Evolutionary conservation across 345 rosid genomes (phyloP), one percentile per base, ranked within the genome.

Genomic region (Gossypium turneri): DNA sequence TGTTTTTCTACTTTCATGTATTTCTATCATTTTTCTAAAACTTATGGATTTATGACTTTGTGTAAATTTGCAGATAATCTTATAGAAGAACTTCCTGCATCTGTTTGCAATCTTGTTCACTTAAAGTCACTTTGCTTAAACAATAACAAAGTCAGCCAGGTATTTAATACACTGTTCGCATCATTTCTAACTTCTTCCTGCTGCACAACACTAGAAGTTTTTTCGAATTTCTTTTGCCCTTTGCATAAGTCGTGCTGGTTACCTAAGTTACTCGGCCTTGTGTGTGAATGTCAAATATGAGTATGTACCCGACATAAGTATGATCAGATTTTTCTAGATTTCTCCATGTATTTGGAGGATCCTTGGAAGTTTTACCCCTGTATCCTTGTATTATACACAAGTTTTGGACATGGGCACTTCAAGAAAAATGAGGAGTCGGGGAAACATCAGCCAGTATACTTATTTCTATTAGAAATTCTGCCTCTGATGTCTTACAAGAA

Each of bases 61-160:
- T 72, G 69, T 77, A 79, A 80, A 47, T 84, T 85, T 84, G 85
- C 94, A 94, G 98, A 89, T 84, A 94, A 94, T 81, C 80, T 73
- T 58, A 79, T 94, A n/a, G 92, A 92, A 77, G 95, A 86, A 68
- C 89, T 94, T 56, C 97, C 98, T 25, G 84, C 86, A 61, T 90
- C 98, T 57, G 82, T 92, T 73, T 88, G 97, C 87, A 90, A 85
- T 85, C 91, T 94, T 62, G 44, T 78, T 77, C 97, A 92, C 73
- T 75, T 94, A 76, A 94, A 94, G 82, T 92, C 90, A 2, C 89
- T 92, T 59, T 85, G 87, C 83, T 82, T 92, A 65, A 83, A 92
- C 87, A 85, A 88, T 75, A 94, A 94, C 74, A 82, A 79, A 60
- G 81, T 94, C 75, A 88, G 82, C 79, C 88, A 90, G 98, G 98